phyloP scores from a whole-genome alignment of 306 rosid species.

The Prunus mira region DNA sequence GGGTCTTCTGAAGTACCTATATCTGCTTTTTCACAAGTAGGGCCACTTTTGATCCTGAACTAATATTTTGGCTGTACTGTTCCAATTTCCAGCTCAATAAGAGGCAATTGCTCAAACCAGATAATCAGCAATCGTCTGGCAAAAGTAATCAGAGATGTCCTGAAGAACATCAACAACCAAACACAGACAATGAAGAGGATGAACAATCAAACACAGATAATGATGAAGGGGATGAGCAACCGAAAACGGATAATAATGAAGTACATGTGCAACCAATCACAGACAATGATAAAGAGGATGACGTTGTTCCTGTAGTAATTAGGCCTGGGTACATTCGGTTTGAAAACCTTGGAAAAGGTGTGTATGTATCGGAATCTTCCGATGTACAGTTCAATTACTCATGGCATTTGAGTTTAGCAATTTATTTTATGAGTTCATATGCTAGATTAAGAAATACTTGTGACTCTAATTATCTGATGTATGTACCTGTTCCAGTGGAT shows the following conservation, averaged over 20 bases:
- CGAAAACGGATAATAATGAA: slow-evolving; percentile 30
- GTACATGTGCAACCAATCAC: slow-evolving; percentile 30
- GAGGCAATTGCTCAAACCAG: slow-evolving; percentile 31
- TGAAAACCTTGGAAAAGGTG: slow-evolving; percentile 59
- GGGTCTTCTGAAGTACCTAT: not conserved
- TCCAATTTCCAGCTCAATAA: slow-evolving; percentile 47
- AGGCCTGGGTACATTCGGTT: slow-evolving; percentile 98
- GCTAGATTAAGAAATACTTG: not conserved
- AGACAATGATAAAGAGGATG: slow-evolving; percentile 32
- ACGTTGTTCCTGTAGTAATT: slow-evolving; percentile 68
- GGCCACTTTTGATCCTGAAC: not conserved
- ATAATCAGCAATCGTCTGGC: slow-evolving; percentile 36
- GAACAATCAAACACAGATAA: slow-evolving; percentile 35
- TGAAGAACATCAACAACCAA: slow-evolving; percentile 36
- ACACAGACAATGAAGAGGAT: slow-evolving; percentile 25
- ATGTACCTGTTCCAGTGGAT: slow-evolving; percentile 34
- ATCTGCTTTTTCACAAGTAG: not conserved
- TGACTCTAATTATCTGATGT: slow-evolving; percentile 28
- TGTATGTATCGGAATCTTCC: not conserved
- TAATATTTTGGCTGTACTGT: slow-evolving; percentile 12
- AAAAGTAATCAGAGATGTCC: slow-evolving; percentile 28
- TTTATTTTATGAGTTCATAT: slow-evolving; percentile 7
- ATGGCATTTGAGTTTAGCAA: not conserved
- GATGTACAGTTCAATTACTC: not conserved
- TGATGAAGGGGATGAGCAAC: slow-evolving; percentile 31